Percentiles rank a stretch among this genome's conserved stretches.
phyloP scores from a whole-genome alignment of 2,329 filamentous ascomycete species.

The Xylaria sp. region DNA sequence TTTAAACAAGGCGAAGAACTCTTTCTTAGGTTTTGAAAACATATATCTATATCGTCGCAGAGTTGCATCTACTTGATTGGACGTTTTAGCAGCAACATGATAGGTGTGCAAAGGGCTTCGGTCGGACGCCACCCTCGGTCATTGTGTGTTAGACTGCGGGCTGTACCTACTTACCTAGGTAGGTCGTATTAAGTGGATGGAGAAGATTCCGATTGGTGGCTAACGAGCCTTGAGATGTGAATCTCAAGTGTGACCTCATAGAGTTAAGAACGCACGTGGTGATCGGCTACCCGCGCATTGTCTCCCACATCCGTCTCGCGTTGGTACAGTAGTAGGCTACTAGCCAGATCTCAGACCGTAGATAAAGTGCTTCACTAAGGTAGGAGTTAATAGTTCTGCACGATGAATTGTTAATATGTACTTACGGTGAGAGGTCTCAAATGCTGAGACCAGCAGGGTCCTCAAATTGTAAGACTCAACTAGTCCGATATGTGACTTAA shows the following conservation, averaged over 20 bases:
- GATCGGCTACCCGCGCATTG: background rate
- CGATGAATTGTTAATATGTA: background rate
- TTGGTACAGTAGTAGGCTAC: background rate
- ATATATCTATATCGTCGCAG: background rate
- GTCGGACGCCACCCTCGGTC: background rate
- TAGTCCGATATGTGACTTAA: background rate
- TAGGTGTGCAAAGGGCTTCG: background rate
- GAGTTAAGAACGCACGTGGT: background rate
- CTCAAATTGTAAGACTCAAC: background rate
- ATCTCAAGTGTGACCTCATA: background rate
- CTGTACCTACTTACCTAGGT: background rate
- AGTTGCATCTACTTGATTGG: no score
- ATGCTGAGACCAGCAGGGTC: constrained; percentile 2
- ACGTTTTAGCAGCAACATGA: background rate
- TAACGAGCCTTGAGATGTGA: background rate
- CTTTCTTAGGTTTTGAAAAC: background rate
- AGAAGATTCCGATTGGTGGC: background rate
- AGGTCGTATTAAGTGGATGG: background rate
- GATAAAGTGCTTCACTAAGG: no score
- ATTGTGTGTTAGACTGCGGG: background rate
- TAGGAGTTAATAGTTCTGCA: background rate
- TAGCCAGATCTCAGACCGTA: background rate
- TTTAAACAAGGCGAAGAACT: background rate
- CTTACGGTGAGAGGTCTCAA: background rate
- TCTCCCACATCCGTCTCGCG: background rate